Percentiles rank a stretch among this genome's conserved stretches.
Evolutionary conservation across 1,284 basidiomycete species (phyloP).

Genomic region (Polyporus tsugae): DNA sequence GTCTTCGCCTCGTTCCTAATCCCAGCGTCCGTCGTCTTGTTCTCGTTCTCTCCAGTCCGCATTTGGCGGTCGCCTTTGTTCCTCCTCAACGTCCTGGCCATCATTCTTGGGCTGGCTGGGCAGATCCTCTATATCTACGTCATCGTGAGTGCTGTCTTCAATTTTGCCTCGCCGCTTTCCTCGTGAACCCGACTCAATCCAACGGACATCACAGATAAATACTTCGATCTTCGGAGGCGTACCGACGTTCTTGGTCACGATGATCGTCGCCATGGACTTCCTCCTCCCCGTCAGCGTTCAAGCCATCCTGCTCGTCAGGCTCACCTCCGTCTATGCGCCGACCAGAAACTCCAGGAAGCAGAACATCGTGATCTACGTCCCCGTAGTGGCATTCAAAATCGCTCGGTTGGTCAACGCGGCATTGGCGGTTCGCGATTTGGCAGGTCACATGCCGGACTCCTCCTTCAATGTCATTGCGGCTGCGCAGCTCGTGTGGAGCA

Average conservation of each 20-base stretch:
- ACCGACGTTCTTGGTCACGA: background rate
- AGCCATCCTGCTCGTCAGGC: slow-evolving; percentile 35
- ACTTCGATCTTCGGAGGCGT: background rate
- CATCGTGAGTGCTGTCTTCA: slow-evolving; percentile 1
- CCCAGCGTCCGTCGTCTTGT: slow-evolving; percentile 33
- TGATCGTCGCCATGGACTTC: slow-evolving; percentile 17
- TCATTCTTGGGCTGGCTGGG: slow-evolving; percentile 29
- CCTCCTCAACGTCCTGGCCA: slow-evolving; percentile 36
- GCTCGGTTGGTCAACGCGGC: background rate
- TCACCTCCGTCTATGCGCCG: slow-evolving; percentile 35
- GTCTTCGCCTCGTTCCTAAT: slow-evolving; percentile 30
- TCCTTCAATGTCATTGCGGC: background rate
- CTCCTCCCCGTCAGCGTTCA: slow-evolving; percentile 34
- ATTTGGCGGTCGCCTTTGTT: slow-evolving; percentile 38
- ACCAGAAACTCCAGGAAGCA: slow-evolving; percentile 8
- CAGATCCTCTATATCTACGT: slow-evolving; percentile 18
- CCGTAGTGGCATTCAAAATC: background rate
- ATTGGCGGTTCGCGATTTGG: background rate
- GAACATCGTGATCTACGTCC: slow-evolving; percentile 15
- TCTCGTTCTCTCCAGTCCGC: slow-evolving; percentile 34
- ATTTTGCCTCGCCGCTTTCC: too few relatives aligned
- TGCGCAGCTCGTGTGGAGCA: background rate
- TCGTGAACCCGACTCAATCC: background rate
- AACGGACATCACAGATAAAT: background rate
- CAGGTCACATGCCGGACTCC: background rate